phyloP scores from a whole-genome alignment of 148 eudicot species.

The Vaccinium myrtillus region DNA sequence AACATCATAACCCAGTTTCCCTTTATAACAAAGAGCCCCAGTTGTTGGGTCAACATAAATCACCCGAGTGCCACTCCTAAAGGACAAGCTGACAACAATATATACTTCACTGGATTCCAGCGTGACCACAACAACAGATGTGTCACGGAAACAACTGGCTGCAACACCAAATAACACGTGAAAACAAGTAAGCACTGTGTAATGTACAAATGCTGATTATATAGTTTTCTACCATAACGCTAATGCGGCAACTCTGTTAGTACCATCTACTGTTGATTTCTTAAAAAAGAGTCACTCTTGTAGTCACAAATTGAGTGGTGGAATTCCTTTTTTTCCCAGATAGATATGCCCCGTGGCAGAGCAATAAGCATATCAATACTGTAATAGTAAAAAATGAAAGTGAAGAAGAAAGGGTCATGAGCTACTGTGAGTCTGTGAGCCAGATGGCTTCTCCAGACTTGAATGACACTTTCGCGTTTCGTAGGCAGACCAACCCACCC shows the following conservation, averaged over 20 bases:
- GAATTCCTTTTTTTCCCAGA: not conserved
- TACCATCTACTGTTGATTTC: not conserved
- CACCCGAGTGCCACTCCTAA: constrained; percentile 73
- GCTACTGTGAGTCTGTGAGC: not conserved
- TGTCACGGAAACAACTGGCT: constrained; percentile 57
- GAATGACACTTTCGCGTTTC: not conserved
- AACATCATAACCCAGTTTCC: constrained; percentile 67
- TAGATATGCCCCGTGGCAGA: not conserved
- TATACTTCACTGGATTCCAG: constrained; percentile 84
- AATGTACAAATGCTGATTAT: not conserved
- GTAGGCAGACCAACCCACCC: not conserved
- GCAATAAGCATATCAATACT: not conserved
- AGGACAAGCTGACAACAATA: constrained; percentile 67
- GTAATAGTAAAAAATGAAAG: not conserved
- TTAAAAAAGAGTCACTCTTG: not conserved
- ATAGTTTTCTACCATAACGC: not conserved
- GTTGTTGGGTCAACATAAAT: constrained; percentile 93
- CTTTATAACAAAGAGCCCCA: constrained; percentile 66
- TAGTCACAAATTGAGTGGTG: not conserved
- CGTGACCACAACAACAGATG: constrained; percentile 76
- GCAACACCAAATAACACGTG: constrained; percentile 20
- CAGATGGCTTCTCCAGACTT: too few species aligned
- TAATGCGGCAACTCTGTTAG: not conserved
- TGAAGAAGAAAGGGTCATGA: not conserved
- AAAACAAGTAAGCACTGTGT: not conserved